A percentile compares a stretch with the other conserved stretches of the same genome.
Evolutionary conservation across 1,284 basidiomycete genomes (phyloP).

Genomic region (Ustilago xerochloae): DNA sequence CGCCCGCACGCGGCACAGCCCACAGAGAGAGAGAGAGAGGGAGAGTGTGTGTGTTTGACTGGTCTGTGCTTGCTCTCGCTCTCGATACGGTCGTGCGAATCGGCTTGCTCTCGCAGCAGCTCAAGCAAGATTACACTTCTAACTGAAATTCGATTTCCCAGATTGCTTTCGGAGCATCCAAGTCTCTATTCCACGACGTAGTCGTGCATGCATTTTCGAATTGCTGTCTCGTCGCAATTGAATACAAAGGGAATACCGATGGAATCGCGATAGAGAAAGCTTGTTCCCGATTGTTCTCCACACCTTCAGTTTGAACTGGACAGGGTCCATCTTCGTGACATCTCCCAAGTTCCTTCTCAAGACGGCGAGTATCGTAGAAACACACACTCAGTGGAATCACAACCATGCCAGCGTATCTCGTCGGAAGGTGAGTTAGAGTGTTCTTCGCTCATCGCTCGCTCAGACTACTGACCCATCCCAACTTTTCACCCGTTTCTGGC

Average conservation of each 20-base stretch:
- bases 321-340: background rate
- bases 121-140: background rate
- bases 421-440: conserved; percentile 38
- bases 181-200: conserved; percentile 11
- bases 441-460: background rate
- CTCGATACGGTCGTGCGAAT: conserved; percentile 15
- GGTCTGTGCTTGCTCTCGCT: conserved; percentile 27
- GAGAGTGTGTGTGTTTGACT: background rate
- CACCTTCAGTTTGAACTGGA: background rate
- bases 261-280: background rate
- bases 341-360: background rate
- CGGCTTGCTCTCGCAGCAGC: background rate
- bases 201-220: conserved; percentile 9
- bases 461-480: no score
- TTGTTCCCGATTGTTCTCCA: background rate
- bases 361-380: background rate
- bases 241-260: background rate
- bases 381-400: background rate
- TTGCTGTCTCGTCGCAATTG: background rate
- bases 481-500: background rate
- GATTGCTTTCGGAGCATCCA: background rate
- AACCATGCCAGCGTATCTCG: conserved; percentile 38
- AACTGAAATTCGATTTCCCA: background rate
- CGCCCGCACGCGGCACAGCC: conserved; percentile 23
- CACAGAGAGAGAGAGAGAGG: background rate